Evolutionary conservation across 352 stramenopile species (phyloP).

Genomic region (Sclerospora graminicola): DNA sequence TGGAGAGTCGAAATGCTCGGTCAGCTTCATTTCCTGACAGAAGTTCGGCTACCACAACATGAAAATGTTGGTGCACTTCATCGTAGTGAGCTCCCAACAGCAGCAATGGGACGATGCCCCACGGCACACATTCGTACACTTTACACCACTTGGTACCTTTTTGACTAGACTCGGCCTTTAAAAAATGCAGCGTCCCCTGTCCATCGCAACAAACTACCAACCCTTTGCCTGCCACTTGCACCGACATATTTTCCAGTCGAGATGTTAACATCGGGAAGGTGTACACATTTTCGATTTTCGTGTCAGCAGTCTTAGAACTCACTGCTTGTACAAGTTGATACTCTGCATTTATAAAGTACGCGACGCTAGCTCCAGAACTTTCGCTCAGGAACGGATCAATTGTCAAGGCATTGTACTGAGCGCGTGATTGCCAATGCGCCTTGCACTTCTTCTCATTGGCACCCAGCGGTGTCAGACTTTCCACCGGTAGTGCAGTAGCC

Average conservation of each 20-base stretch:
- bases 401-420: constrained; percentile 53
- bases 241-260: constrained; percentile 47
- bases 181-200: constrained; percentile 37
- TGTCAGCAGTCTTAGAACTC: constrained; percentile 8
- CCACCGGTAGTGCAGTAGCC: constrained; percentile 16
- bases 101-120: constrained; percentile 25
- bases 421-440: constrained; percentile 61
- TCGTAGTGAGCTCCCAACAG: constrained; percentile 42
- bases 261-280: constrained; percentile 25
- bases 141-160: constrained; percentile 25
- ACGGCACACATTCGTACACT: constrained; percentile 44
- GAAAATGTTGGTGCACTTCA: constrained; percentile 25
- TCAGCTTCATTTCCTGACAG: constrained; percentile 36
- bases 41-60: constrained; percentile 36
- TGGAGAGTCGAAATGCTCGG: constrained; percentile 39
- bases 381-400: constrained; percentile 45
- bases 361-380: constrained; percentile 23
- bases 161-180: constrained; percentile 25
- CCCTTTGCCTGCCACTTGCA: constrained; percentile 49
- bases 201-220: constrained; percentile 61
- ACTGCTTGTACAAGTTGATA: constrained; percentile 59
- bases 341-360: constrained; percentile 55
- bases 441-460: constrained; percentile 42
- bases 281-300: constrained; percentile 25
- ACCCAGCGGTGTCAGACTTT: constrained; percentile 34